Percentiles rank a stretch among this genome's conserved stretches.
phyloP scores from a whole-genome alignment of 2,329 filamentous ascomycete genomes.

The Diaporthe caulivora region DNA sequence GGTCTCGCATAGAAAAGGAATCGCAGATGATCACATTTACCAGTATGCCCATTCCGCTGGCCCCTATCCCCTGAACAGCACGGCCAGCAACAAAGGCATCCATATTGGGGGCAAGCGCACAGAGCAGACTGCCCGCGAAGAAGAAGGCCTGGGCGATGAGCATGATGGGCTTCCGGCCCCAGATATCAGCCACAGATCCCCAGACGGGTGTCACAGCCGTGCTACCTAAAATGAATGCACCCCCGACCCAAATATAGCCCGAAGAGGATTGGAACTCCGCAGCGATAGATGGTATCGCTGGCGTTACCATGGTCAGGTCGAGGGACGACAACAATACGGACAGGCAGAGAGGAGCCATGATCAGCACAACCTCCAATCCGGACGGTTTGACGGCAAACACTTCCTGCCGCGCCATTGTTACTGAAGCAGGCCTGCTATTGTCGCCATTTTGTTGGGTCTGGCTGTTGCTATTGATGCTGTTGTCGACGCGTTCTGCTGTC shows the following conservation, averaged over 20 bases:
- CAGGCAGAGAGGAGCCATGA: slow-evolving; percentile 10
- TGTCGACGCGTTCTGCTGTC: not conserved
- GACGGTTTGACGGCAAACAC: not conserved
- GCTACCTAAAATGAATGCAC: slow-evolving; percentile 78
- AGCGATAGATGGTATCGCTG: slow-evolving; percentile 75
- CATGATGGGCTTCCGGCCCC: slow-evolving; percentile 68
- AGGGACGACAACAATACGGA: slow-evolving; percentile 65
- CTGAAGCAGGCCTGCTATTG: not conserved
- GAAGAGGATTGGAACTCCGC: slow-evolving; percentile 72
- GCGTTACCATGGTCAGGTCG: slow-evolving; percentile 74
- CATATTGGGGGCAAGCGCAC: slow-evolving; percentile 63
- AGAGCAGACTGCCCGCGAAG: slow-evolving; percentile 66
- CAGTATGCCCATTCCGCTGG: slow-evolving; percentile 69
- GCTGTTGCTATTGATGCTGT: not conserved
- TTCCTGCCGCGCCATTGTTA: not conserved
- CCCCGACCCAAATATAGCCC: slow-evolving; percentile 84
- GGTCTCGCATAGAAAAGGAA: slow-evolving; percentile 63
- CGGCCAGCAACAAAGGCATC: slow-evolving; percentile 66
- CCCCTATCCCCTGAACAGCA: slow-evolving; percentile 69
- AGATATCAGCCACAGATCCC: slow-evolving; percentile 73
- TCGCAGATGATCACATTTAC: slow-evolving; percentile 71
- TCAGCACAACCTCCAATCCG: not conserved
- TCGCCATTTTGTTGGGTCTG: not conserved
- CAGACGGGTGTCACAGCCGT: slow-evolving; percentile 77
- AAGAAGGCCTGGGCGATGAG: slow-evolving; percentile 65